Conservation (phyloP, 2,329 filamentous ascomycete genomes). For the Madurella fahalii region DNA sequence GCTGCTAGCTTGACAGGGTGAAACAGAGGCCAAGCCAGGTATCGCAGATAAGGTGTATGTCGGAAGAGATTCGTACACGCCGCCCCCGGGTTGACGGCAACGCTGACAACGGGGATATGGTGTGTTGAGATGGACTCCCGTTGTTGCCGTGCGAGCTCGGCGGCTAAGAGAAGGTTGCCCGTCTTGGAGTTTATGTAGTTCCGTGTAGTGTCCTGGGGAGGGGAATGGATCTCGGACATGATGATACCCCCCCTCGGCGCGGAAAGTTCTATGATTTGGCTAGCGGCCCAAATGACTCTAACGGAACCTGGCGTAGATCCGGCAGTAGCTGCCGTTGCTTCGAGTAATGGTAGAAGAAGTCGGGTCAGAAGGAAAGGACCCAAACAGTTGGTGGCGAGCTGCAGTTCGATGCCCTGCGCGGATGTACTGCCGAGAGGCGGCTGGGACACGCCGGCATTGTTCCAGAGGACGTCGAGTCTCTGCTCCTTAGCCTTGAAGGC, state of each 20-base stretch:
- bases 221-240: conserved; percentile 15
- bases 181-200: conserved; percentile 23
- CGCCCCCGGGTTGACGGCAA: conserved; percentile 36
- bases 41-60: too few relatives aligned
- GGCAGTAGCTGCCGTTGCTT: conserved; percentile 13
- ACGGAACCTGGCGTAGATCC: conserved; percentile 2
- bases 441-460: conserved; percentile 38
- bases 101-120: conserved; percentile 8
- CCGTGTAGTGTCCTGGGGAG: conserved; percentile 15
- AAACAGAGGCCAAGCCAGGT: too few relatives aligned
- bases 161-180: conserved; percentile 19
- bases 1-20: too few relatives aligned
- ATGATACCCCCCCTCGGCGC: conserved; percentile 15
- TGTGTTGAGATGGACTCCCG: too few relatives aligned
- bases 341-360: conserved; percentile 24
- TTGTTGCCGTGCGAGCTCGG: conserved; percentile 20
- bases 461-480: conserved; percentile 34
- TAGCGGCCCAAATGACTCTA: conserved; percentile 23
- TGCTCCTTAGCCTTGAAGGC: conserved; percentile 30
- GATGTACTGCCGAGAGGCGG: conserved; percentile 29
- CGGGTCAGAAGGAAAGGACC: conserved; percentile 25
- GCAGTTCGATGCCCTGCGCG: conserved; percentile 26
- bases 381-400: conserved; percentile 26
- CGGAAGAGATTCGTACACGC: conserved; percentile 38
- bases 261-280: conserved; percentile 17